These are phyloP conservation scores for Blastobotrys indianensis DNA, from an alignment of 1,139 yeast genomes.

Conservation along the genomic window DNA sequence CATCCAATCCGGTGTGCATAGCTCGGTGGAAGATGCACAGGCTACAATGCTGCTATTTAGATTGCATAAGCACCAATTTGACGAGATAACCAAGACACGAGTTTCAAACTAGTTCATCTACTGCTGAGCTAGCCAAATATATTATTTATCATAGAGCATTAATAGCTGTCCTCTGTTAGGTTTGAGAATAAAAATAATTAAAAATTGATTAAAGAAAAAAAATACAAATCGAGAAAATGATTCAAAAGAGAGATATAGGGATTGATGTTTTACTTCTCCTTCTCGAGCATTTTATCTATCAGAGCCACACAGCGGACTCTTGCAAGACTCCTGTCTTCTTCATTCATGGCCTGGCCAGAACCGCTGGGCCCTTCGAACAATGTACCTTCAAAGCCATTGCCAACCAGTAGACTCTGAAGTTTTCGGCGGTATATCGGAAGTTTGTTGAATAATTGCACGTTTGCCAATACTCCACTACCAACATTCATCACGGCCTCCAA, in stretches of 20 bases:
- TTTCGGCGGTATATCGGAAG: constrained; percentile 16
- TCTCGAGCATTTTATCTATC: constrained; percentile 12
- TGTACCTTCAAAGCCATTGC: constrained; percentile 19
- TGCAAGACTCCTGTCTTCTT: constrained; percentile 2
- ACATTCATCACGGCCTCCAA: constrained; percentile 21
- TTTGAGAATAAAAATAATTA: background rate
- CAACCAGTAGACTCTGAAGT: constrained; percentile 16
- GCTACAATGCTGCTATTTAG: constrained; percentile 79
- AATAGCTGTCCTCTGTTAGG: too few species aligned
- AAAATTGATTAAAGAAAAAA: constrained; percentile 2
- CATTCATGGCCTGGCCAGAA: constrained; percentile 1
- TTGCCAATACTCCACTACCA: constrained; percentile 17
- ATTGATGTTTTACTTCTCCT: background rate
- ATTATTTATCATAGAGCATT: too few species aligned
- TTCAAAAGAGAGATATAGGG: background rate
- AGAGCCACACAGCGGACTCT: constrained; percentile 12
- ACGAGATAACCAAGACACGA: constrained; percentile 22
- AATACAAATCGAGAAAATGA: background rate
- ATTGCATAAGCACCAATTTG: constrained; percentile 56
- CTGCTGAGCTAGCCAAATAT: too few species aligned
- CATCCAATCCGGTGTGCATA: constrained; percentile 73
- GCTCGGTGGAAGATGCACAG: constrained; percentile 86
- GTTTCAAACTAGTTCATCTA: constrained; percentile 1
- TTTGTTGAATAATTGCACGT: constrained; percentile 19
- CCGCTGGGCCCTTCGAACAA: constrained; percentile 7